Percentiles rank a stretch among this genome's conserved stretches.
Conservation (phyloP, 352 stramenopile genomes). For the Globisporangium sylvaticum region DNA sequence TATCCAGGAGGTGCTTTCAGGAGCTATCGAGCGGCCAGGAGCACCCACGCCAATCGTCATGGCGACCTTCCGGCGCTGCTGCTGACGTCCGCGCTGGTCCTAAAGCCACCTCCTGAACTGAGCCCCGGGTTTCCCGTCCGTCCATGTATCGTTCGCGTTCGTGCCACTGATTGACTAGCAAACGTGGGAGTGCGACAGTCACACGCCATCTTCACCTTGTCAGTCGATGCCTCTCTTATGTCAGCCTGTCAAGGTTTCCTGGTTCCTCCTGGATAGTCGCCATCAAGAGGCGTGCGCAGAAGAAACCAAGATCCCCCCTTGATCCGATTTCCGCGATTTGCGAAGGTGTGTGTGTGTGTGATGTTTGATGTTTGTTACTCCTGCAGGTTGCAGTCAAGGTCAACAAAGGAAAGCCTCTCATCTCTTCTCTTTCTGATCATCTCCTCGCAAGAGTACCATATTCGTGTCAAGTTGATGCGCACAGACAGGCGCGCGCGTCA, state of each 20-base stretch:
- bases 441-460: not conserved
- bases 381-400: not conserved
- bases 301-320: not conserved
- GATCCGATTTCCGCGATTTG: not conserved
- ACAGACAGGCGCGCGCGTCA: not conserved
- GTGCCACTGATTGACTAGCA: slow-evolving; percentile 1
- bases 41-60: slow-evolving; percentile 4
- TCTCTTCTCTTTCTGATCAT: not conserved
- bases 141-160: not conserved
- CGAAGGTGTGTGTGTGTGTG: not conserved
- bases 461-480: not conserved
- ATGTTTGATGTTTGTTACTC: not conserved
- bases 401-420: not conserved
- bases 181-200: not conserved
- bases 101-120: not conserved
- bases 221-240: not conserved
- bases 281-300: not conserved
- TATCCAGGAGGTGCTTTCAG: not conserved
- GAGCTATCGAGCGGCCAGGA: not conserved
- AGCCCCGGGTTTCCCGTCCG: too few relatives aligned
- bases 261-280: not conserved
- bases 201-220: slow-evolving; percentile 2
- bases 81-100: not conserved
- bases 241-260: not conserved
- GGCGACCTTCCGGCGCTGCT: not conserved